Base-by-base conservation (phyloP, 164 flowering plant species). In the Litsea cubeba region DNA sequence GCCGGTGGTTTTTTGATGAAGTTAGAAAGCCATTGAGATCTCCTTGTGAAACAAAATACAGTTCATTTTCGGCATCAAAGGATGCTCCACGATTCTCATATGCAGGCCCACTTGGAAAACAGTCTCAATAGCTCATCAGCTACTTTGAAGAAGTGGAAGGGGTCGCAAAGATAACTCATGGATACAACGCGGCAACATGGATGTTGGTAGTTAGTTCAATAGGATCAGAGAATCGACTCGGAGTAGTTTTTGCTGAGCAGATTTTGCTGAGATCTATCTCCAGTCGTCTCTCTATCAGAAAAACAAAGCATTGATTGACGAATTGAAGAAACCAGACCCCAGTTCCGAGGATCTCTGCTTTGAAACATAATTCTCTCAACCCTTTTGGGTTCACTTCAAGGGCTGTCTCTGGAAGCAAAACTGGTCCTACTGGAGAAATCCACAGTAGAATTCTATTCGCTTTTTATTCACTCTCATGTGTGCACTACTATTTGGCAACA, bases 61-160 rank as follows among this genome's bases (percentile, higher is more conserved):
- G 51, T 18, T 71, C 74, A 12, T 57, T 23, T 67, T 72, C 83
- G 14, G 69, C 74, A n/a, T 50, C 87, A 68, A 90, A 80, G 69
- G 97, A 90, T 71, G 81, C 83, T 67, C 95, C 88, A 74, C 84
- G 93, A 23, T 87, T 86, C 78, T 92, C 97, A 54, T 92, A 85
- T 78, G 97, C 88, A 7, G 99, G 99, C 18, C 94, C 95, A 20
- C 81, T 93, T 65, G 98, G 99, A 23, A 81, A 79, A 40, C 77
- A 91, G 73, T 95, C 99, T 20, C 89, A 89, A 60, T 84, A 89
- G 80, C 83, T 95, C 65, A 76, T 93, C 25, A 87, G 91, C 46
- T 92, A 91, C 72, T 91, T 91, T 81, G 96, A 95, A 90, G 93
- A 81, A 32, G 78, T 94, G 64, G 85, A 88, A 5, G 74, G 78